Conservation (phyloP, 176 grass and related monocot genomes). For the Oryza nivara region DNA sequence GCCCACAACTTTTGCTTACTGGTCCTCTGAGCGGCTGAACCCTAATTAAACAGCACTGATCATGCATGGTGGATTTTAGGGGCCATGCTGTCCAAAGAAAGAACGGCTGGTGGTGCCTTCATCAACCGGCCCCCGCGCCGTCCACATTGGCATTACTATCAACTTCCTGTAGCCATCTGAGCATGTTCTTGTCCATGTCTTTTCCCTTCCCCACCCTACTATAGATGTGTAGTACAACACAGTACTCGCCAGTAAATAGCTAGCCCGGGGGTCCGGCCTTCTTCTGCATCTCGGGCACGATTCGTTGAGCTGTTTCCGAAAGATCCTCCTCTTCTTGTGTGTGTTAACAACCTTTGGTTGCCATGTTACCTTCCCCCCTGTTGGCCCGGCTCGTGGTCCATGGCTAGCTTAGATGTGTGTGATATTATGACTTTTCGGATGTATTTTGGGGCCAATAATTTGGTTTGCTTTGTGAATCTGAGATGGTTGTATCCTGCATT, state of each 20-base stretch:
- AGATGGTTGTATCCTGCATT: background rate
- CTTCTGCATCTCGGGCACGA: background rate
- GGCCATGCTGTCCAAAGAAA: slow-evolving; percentile 1
- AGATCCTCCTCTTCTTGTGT: background rate
- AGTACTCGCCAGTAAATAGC: background rate
- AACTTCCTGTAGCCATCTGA: slow-evolving; percentile 50
- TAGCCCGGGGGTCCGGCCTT: background rate
- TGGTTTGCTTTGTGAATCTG: background rate
- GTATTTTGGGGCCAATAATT: background rate
- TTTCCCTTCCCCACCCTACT: background rate
- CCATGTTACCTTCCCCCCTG: slow-evolving; percentile 25
- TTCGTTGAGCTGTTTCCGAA: slow-evolving; percentile 35
- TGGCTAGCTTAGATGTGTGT: background rate
- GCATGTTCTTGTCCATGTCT: background rate
- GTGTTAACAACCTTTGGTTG: slow-evolving; percentile 10
- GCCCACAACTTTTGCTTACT: background rate
- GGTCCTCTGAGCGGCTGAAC: background rate
- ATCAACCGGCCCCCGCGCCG: background rate
- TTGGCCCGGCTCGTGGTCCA: slow-evolving; percentile 4
- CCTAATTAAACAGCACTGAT: background rate
- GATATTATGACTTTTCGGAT: background rate
- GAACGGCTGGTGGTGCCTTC: background rate
- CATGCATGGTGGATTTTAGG: background rate
- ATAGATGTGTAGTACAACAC: background rate
- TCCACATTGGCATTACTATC: slow-evolving; percentile 41